Percentiles rank a stretch among this genome's conserved stretches.
Evolutionary conservation across 495 filamentous ascomycete genomes (phyloP).

Genomic region (Penicillium longicatenatum): DNA sequence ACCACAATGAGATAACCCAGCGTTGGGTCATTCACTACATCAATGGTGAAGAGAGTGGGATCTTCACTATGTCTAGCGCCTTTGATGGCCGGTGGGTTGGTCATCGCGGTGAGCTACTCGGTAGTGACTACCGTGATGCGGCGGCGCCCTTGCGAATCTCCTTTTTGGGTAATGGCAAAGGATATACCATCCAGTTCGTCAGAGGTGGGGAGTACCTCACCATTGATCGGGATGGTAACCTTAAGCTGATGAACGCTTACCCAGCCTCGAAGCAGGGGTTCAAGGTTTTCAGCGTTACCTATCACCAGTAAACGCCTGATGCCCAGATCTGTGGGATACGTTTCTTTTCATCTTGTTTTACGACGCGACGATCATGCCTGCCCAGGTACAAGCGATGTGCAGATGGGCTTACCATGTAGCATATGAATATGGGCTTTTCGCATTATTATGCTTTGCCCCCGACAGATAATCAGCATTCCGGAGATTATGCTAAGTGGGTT

Average conservation of each 20-base stretch:
- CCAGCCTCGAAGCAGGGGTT: constrained; percentile 20
- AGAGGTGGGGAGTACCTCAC: constrained; percentile 25
- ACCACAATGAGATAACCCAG: constrained; percentile 35
- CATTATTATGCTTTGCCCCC: too few species aligned
- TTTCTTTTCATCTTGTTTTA: neutral
- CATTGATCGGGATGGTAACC: constrained; percentile 22
- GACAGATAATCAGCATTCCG: too few species aligned
- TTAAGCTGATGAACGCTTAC: constrained; percentile 16
- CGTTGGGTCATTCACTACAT: neutral
- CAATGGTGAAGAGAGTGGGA: neutral
- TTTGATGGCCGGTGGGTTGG: neutral
- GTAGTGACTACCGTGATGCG: constrained; percentile 15
- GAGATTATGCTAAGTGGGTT: too few species aligned
- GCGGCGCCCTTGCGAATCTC: constrained; percentile 40
- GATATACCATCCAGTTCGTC: constrained; percentile 42
- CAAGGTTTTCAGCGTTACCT: constrained; percentile 50
- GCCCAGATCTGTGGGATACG: neutral
- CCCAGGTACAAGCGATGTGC: too few species aligned
- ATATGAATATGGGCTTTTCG: too few species aligned
- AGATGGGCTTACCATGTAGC: too few species aligned
- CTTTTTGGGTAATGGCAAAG: constrained; percentile 45
- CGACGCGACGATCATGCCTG: neutral
- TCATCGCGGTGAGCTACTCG: constrained; percentile 34
- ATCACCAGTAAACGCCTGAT: constrained; percentile 27
- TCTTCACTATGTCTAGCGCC: neutral